Evolutionary conservation across 768 basidiomycete species (phyloP).

Genomic region (Boletales sp.): DNA sequence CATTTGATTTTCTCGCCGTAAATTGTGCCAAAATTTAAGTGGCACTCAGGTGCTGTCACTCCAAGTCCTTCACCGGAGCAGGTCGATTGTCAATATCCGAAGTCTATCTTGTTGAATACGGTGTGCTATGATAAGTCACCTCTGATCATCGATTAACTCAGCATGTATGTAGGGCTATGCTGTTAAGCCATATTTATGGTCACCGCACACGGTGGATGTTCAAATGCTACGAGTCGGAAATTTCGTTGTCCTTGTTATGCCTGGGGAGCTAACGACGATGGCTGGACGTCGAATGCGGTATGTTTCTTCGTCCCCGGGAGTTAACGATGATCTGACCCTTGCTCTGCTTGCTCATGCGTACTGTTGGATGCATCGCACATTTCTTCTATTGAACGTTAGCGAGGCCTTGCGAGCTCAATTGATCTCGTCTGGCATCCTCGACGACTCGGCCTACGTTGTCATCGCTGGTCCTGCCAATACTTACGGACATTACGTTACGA

Average conservation of each 20-base stretch:
- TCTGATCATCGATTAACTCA: conserved; percentile 15
- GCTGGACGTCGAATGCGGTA: conserved; percentile 71
- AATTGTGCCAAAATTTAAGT: not conserved
- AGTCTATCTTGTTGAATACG: conserved; percentile 75
- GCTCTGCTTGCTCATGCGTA: not conserved
- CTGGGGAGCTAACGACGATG: conserved; percentile 83
- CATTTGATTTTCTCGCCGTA: not conserved
- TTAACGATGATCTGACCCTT: conserved; percentile 1
- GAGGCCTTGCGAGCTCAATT: conserved; percentile 64
- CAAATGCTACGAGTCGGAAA: conserved; percentile 78
- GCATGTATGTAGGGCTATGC: conserved; percentile 51
- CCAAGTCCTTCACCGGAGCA: conserved; percentile 61
- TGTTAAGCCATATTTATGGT: conserved; percentile 68
- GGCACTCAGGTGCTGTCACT: conserved; percentile 40
- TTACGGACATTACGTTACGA: conserved; percentile 72
- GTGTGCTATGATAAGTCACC: conserved; percentile 1
- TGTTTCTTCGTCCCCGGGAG: conserved; percentile 15
- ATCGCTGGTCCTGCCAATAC: conserved; percentile 81
- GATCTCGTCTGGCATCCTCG: conserved; percentile 60
- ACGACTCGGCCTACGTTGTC: conserved; percentile 69
- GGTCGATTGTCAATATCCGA: conserved; percentile 68
- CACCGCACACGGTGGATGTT: conserved; percentile 66
- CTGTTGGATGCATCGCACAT: not conserved
- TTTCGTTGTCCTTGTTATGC: conserved; percentile 70
- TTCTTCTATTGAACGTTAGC: conserved; percentile 31